phyloP scores from a whole-genome alignment of 768 basidiomycete genomes.

The Tricholoma saponaceum region DNA sequence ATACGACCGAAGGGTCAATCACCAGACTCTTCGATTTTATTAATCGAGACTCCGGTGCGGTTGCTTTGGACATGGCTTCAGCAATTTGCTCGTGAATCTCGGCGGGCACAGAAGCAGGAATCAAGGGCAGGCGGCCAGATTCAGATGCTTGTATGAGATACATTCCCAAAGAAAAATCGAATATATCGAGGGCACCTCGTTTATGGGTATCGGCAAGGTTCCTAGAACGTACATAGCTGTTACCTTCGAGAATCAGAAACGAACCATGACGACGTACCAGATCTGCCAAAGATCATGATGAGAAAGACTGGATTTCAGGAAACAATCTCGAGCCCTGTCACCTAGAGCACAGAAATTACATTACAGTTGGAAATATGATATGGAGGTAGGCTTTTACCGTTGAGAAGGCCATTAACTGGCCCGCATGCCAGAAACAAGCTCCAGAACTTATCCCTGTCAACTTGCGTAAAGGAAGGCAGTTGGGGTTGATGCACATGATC shows the following conservation, averaged over 20 bases:
- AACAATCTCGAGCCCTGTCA: slow-evolving; percentile 57
- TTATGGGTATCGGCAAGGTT: slow-evolving; percentile 57
- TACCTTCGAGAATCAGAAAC: not conserved
- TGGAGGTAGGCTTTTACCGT: too few relatives aligned
- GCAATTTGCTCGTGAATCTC: slow-evolving; percentile 27
- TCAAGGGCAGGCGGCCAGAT: slow-evolving; percentile 26
- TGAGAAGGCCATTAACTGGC: slow-evolving; percentile 49
- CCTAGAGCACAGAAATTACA: slow-evolving; percentile 27
- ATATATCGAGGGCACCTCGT: slow-evolving; percentile 56
- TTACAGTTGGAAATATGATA: too few relatives aligned
- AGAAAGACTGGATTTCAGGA: slow-evolving; percentile 57
- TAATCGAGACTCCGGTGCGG: not conserved
- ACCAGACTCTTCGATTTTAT: slow-evolving; percentile 1
- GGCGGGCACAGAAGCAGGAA: slow-evolving; percentile 29
- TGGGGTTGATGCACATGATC: slow-evolving; percentile 21
- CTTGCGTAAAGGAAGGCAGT: slow-evolving; percentile 44
- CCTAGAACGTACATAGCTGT: slow-evolving; percentile 28
- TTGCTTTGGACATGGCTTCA: slow-evolving; percentile 3
- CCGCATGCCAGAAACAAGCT: slow-evolving; percentile 47
- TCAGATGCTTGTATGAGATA: slow-evolving; percentile 50
- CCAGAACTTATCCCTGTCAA: slow-evolving; percentile 53
- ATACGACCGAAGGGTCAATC: not conserved
- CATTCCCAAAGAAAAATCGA: slow-evolving; percentile 71
- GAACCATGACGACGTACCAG: slow-evolving; percentile 38
- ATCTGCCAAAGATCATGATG: slow-evolving; percentile 58